These are phyloP conservation scores for Achlya hypogyna DNA, from an alignment of 352 stramenopile species.

Conservation along the genomic window DNA sequence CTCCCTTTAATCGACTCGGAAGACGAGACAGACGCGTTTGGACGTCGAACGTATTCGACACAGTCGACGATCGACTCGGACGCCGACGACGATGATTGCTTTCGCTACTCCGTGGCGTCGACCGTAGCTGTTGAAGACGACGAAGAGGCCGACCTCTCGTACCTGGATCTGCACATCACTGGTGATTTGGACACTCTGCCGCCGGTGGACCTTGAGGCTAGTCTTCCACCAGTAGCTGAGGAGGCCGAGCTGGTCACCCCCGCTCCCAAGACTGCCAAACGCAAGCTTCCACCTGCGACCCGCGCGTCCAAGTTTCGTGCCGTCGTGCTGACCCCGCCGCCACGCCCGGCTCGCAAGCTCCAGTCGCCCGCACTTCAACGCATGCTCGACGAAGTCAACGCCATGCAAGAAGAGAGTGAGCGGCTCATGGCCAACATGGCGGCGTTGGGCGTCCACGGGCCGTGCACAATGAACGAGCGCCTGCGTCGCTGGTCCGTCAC, in stretches of 20 bases:
- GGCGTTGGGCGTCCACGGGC: background rate
- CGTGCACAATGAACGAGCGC: slow-evolving; percentile 22
- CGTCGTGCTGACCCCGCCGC: slow-evolving; percentile 19
- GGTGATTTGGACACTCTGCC: too few species aligned
- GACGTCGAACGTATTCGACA: background rate
- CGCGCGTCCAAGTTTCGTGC: background rate
- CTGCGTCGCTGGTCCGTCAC: background rate
- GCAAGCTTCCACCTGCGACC: background rate
- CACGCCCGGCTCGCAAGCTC: background rate
- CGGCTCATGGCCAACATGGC: slow-evolving; percentile 18
- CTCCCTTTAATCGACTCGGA: background rate
- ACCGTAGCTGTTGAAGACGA: slow-evolving; percentile 19
- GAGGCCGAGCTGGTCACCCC: too few species aligned
- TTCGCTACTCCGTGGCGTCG: slow-evolving; percentile 7
- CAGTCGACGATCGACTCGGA: slow-evolving; percentile 8
- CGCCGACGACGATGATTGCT: background rate
- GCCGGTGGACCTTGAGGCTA: too few species aligned
- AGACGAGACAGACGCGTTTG: background rate
- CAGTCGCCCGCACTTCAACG: slow-evolving; percentile 13
- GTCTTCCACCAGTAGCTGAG: too few species aligned
- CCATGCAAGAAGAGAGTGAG: slow-evolving; percentile 26
- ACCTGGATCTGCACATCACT: background rate
- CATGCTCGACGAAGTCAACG: slow-evolving; percentile 28
- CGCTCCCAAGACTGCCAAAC: too few species aligned
- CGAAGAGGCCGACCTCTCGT: background rate